Evolutionary conservation across 2,329 filamentous ascomycete species (phyloP).

Genomic region (Cladophialophora bantiana): DNA sequence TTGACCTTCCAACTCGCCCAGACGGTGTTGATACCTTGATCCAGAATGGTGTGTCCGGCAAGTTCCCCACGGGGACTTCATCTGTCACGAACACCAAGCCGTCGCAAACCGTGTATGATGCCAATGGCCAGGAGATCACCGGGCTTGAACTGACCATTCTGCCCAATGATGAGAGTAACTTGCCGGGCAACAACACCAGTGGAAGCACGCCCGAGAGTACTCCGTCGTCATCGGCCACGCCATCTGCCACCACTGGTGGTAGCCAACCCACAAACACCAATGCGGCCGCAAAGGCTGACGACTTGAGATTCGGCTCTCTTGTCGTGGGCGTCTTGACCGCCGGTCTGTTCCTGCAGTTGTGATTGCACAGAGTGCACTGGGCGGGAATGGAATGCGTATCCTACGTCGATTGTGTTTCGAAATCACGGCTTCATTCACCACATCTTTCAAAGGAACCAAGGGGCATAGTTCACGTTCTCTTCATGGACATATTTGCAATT

Average conservation of each 20-base stretch:
- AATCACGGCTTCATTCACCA: constrained; percentile 18
- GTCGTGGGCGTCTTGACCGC: constrained; percentile 28
- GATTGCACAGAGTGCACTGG: not conserved
- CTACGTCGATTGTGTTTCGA: constrained; percentile 11
- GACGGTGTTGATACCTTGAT: constrained; percentile 75
- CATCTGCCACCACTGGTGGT: constrained; percentile 23
- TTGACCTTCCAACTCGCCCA: constrained; percentile 75
- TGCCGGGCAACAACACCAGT: constrained; percentile 56
- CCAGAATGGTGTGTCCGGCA: constrained; percentile 70
- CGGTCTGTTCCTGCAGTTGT: constrained; percentile 34
- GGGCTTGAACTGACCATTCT: constrained; percentile 67
- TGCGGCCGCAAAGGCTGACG: constrained; percentile 29
- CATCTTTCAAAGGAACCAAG: constrained; percentile 16
- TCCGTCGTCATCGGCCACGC: constrained; percentile 29
- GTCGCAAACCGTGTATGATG: constrained; percentile 63
- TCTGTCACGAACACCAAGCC: constrained; percentile 64
- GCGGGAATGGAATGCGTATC: constrained; percentile 3
- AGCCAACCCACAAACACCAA: constrained; percentile 31
- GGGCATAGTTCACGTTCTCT: constrained; percentile 34
- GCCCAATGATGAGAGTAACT: constrained; percentile 61
- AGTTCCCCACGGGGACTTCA: constrained; percentile 69
- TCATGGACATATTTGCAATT: constrained; percentile 36
- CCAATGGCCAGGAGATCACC: constrained; percentile 65
- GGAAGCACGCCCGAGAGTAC: constrained; percentile 41
- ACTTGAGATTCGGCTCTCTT: constrained; percentile 28